Base-by-base conservation (phyloP, 345 rosid species). In the Populus tremula region DNA sequence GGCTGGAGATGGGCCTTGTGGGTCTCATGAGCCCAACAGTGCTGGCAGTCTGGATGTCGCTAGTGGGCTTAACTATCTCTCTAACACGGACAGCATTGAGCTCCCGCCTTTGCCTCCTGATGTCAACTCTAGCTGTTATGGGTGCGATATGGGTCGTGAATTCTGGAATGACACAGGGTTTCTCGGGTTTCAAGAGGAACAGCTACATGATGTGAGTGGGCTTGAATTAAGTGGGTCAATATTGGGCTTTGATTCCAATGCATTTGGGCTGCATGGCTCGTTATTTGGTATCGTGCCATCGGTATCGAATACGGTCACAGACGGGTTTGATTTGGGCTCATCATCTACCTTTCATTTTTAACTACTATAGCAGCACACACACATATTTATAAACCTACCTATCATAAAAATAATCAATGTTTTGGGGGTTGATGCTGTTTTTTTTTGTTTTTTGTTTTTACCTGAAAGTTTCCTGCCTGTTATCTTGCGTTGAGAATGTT, bases 71-170 rank as follows among this genome's bases (percentile, higher is more conserved):
- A 68, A 39, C 29, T 79, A 62, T n/a, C 69, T 82, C 67, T 43
- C 72, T 0, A 7, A 20, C 23, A 56, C 59, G 25, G 83, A 87
- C 71, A 84, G 79, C 38, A 84, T 82, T 53, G 95, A 90, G 80
- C 94, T 94, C 39, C 97, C 98, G 43, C 98, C 98, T 27, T 84
- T 94, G 78, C 98, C 98, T 38, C 98, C 97, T 20, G 92, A 91
- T 72, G 83, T 78, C 39, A 62, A 81, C 6, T 84, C 90, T 2
- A 83, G 72, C 67, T 84, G 81, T 77, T 87, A 77, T 70, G 89
- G 85, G 74, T 77, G 77, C 8, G 79, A 76, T 20, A 41, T 79
- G 81, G 84, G 80, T 63, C 73, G 66, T 25, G 81, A 81, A 20
- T 65, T 71, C n/a, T 88, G 93, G 91, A 79, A 67, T 27, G 88